Evolutionary conservation across 805 yeast species (phyloP), one percentile per base, ranked within the genome.

Genomic region (Monosporozyma unispora): DNA sequence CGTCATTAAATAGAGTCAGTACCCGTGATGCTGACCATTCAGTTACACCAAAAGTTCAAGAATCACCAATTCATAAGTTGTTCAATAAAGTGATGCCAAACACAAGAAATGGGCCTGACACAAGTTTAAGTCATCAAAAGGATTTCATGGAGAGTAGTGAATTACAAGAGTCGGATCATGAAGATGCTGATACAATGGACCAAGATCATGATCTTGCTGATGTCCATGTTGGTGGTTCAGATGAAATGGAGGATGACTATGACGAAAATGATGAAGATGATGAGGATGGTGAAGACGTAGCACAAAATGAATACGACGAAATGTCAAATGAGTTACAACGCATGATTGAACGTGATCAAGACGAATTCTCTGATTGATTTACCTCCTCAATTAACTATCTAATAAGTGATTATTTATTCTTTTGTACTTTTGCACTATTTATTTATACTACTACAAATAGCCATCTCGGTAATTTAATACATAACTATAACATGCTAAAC

Each of bases 1-100:
- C 42, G 11, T n/a, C 63, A 61, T 49, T 35, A 45, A 46, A 21
- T 47, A 50, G 43, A 29, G 46, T 35, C n/a, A 40, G 11, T 33
- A 35, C 9, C 14, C 39, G 21, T 18, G 12, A 23, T 35, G 23
- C 40, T n/a, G 33, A 10, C 22, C 45, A 16, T 39, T 39, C n/a
- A 11, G 22, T 25, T 7, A 16, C 45, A 19, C 14, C 37, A 18
- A 25, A 43, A 8, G 29, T 18, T 22, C 35, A 19, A 19, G 33
- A n/a, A n/a, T 33, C 27, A 23, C 29, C 38, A 18, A 28, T 21
- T 28, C 23, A 35, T n/a, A 45, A 45, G 12, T 48, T 47, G 14
- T 35, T 46, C 12, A 48, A 46, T 12, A 49, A 48, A 31, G 40
- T 44, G 9, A 53, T 46, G 25, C 33, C 37, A 27, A 40, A 31